Base-by-base conservation (phyloP, 208 protist genomes). In the Wallacemonas rigidus region DNA sequence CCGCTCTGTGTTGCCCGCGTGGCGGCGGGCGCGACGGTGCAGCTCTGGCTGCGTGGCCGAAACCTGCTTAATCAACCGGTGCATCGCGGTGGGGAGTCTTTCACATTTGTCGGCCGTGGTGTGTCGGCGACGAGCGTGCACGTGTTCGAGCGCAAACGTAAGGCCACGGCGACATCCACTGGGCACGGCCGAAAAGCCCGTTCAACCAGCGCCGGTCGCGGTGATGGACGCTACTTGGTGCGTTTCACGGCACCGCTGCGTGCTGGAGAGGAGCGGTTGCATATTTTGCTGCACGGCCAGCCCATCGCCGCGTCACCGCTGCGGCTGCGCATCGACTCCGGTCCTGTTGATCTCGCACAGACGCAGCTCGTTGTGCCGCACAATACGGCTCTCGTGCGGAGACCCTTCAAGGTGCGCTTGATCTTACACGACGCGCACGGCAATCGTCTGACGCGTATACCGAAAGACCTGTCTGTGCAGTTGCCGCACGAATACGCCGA, bases 241-340 rank as follows among this genome's bases (percentile, higher is more conserved):
- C 64, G 51, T 26, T 91, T 86, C 67, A 76, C 72, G 6, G 82
- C 85, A 2, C 85, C 89, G 2, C 69, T 50, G 0, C 79, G 67
- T n/a, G 67, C 79, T 38, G 87, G 89, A 7, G 62, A 72, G 38
- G 76, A 90, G 69, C 67, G 79, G 48, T 75, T 91, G 60, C 79
- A 90, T 54, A 73, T 91, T 45, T 68, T 88, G 4, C 70, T 91
- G 57, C 80, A 86, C 60, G 89, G 85, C 1, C 81, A 92, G 68
- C 89, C 80, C 26, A 65, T 94, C 9, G 77, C 87, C 11, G 81
- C 89, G 70, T 92, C 87, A 2, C 89, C 89, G 60, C 65, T 94
- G 68, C 62, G 45, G 38, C 71, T 90, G 56, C 64, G 68, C n/a
- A 85, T 94, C 15, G 69, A 69, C 3, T 77, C 89, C 0, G 79